A percentile compares a stretch with the other conserved stretches of the same genome.
These are phyloP conservation scores for Henckelia pumila DNA, from an alignment of 257 asterid genomes.

Conservation along the genomic window DNA sequence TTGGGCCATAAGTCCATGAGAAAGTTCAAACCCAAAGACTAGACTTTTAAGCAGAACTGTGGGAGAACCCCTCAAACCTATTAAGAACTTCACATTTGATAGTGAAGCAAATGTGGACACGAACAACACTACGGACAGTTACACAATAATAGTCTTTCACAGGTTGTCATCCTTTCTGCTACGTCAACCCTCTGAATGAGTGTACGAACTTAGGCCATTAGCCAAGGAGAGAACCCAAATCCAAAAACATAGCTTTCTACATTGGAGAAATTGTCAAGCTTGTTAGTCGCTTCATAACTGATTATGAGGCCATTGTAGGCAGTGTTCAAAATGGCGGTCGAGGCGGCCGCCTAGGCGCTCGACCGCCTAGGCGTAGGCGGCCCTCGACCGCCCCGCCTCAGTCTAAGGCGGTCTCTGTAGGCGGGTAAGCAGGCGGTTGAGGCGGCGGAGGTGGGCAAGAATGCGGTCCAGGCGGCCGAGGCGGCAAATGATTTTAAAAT, in stretches of 20 bases:
- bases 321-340: too few species aligned
- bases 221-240: not conserved
- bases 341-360: too few species aligned
- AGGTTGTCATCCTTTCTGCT: not conserved
- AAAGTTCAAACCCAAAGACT: not conserved
- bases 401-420: too few species aligned
- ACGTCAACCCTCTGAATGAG: not conserved
- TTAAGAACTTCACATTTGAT: not conserved
- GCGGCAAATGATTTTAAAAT: too few species aligned
- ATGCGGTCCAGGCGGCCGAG: too few species aligned
- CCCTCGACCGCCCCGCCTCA: too few species aligned
- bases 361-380: too few species aligned
- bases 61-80: not conserved
- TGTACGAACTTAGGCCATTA: not conserved
- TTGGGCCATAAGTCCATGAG: not conserved
- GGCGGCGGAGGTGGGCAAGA: too few species aligned
- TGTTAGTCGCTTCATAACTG: not conserved
- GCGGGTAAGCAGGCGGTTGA: too few species aligned
- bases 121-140: not conserved
- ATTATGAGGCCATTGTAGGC: not conserved
- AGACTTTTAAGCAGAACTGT: not conserved
- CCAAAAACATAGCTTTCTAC: not conserved
- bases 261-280: not conserved
- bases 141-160: not conserved
- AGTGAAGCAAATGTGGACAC: not conserved